These are phyloP conservation scores for Kazachstania bromeliacearum DNA, from an alignment of 805 yeast genomes.

Conservation along the genomic window DNA sequence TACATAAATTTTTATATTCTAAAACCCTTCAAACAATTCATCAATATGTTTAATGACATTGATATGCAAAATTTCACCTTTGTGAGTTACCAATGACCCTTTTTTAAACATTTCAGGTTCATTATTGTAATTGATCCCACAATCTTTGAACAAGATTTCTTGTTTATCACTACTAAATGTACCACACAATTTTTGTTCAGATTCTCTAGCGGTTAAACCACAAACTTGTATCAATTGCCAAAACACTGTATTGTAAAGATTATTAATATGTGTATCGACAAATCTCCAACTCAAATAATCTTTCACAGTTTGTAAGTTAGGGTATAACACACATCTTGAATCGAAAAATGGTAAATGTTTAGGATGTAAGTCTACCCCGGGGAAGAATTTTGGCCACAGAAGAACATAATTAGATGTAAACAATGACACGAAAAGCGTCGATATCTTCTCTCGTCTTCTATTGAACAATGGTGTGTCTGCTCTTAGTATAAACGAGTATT, in stretches of 20 bases:
- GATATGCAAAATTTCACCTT: slow-evolving; percentile 39
- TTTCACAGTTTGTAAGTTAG: slow-evolving; percentile 46
- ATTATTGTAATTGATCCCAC: slow-evolving; percentile 81
- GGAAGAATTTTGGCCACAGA: slow-evolving; percentile 56
- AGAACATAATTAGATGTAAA: slow-evolving; percentile 69
- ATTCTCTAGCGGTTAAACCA: slow-evolving; percentile 63
- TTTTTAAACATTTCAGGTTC: slow-evolving; percentile 84
- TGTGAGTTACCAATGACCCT: slow-evolving; percentile 51
- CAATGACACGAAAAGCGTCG: slow-evolving; percentile 71
- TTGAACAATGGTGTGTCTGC: slow-evolving; percentile 63
- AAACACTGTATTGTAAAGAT: slow-evolving; percentile 84
- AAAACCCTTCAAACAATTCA: slow-evolving; percentile 28
- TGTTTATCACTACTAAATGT: slow-evolving; percentile 79
- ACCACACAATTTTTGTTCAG: slow-evolving; percentile 69
- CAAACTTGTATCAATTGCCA: slow-evolving; percentile 76
- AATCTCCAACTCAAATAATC: slow-evolving; percentile 94
- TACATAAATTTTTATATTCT: slow-evolving; percentile 1
- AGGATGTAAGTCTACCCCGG: slow-evolving; percentile 37
- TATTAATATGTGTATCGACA: slow-evolving; percentile 93
- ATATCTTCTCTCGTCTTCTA: slow-evolving; percentile 69
- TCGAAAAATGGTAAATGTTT: slow-evolving; percentile 78
- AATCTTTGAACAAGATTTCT: slow-evolving; percentile 68
- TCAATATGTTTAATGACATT: slow-evolving; percentile 34
- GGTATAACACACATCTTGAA: slow-evolving; percentile 82
- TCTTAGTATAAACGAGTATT: slow-evolving; percentile 72